Percentiles rank a stretch among this genome's conserved stretches.
phyloP scores from a whole-genome alignment of 2,329 filamentous ascomycete species.

The Venturiaceae sp. region DNA sequence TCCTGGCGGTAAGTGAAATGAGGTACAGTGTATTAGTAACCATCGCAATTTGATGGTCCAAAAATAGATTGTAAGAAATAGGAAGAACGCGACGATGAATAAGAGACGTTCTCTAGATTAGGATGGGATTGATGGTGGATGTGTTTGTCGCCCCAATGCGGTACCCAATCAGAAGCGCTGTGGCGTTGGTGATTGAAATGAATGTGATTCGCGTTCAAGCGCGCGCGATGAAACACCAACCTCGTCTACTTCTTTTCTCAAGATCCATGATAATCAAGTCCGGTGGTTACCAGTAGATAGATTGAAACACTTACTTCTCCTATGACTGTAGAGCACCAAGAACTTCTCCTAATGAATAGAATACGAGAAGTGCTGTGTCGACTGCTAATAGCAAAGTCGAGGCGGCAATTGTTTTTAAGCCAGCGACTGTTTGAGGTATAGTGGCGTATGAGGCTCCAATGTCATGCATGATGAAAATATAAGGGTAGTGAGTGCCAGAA shows the following conservation, averaged over 20 bases:
- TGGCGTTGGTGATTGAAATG: not conserved
- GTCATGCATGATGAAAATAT: not conserved
- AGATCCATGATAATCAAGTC: not conserved
- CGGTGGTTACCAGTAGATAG: no score
- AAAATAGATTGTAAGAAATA: not conserved
- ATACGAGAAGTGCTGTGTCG: not conserved
- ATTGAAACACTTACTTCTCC: not conserved
- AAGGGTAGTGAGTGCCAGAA: not conserved
- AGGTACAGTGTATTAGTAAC: no score
- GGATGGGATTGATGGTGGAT: not conserved
- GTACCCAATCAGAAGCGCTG: not conserved
- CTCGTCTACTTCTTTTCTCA: not conserved
- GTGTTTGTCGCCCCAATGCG: not conserved
- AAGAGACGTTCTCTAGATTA: not conserved
- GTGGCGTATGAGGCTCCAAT: not conserved
- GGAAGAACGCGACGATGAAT: not conserved
- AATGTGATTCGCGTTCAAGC: not conserved
- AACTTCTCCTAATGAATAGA: not conserved
- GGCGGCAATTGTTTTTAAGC: not conserved
- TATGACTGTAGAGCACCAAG: not conserved
- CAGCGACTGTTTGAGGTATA: not conserved
- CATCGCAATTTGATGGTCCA: no score
- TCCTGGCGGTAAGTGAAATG: not conserved
- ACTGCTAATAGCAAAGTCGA: not conserved
- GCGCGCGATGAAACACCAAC: not conserved